Evolutionary conservation across 495 filamentous ascomycete genomes (phyloP), one percentile per base, ranked within the genome.

Genomic region (Aspergillus kassunensis): DNA sequence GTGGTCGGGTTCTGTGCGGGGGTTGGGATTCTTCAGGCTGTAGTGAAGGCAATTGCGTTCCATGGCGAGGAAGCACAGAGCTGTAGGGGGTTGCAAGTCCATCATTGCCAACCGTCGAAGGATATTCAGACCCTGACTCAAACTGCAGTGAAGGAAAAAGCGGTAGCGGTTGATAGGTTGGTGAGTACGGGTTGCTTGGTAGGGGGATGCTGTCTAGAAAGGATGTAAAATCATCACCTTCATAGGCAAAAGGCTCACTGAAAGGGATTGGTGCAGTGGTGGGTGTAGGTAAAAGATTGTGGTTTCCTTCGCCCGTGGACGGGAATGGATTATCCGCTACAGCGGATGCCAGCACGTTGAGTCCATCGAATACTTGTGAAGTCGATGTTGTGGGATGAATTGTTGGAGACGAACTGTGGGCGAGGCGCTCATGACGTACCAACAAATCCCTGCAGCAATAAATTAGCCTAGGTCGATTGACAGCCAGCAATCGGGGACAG

Each of bases 161-260:
- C 1, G 70, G 70, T 8, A 73, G 56, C 13, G 70, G 68, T 40
- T 73, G 70, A 35, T 70, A 71, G 9, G 65, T 64, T 0, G 68
- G 68, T 1, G 70, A 73, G 42, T 65, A 73, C 8, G 70, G 66
- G 20, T 73, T 66, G 31, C 62, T 73, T 0, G 70, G 70, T 12
- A 73, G 49, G 2, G 70, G 64, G 12, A 73, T 66, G 36, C 68
- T 71, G 39, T 73, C 70, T n/a, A 73, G 49, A 30, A 73, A 73
- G 0, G 70, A 70, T 1, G 70, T 71, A 35, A 73, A 73, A 40
- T 73, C 70, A 34, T 69, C 67, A 5, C 62, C 68, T 11, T 66
- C 62, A 37, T 70, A 69, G 7, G 53, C 41, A 3, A 71, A 57
- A 2, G 66, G 39, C 18, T 68, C 69, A 9, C 47, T 63, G 50